Evolutionary conservation across 306 rosid species (phyloP).

Genomic region (Vigna radiata): DNA sequence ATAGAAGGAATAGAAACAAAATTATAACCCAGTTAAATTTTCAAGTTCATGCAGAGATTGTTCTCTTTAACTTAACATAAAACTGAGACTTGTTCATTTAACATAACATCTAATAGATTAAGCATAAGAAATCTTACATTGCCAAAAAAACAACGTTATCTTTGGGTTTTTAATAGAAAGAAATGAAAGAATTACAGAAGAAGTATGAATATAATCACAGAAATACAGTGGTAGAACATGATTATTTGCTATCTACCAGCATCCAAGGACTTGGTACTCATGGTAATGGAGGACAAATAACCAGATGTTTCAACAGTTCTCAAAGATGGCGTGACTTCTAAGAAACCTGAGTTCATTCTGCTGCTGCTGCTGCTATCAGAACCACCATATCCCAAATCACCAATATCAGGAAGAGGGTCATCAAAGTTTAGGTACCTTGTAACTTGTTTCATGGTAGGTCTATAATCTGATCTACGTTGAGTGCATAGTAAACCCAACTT

Average conservation of each 20-base stretch:
- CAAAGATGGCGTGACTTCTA: constrained; percentile 28
- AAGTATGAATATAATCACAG: neutral
- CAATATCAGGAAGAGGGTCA: constrained; percentile 55
- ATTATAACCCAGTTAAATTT: neutral
- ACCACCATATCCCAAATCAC: constrained; percentile 43
- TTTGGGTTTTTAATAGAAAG: neutral
- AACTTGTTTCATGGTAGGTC: constrained; percentile 73
- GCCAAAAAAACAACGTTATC: neutral
- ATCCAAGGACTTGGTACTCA: constrained; percentile 48
- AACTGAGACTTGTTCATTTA: neutral
- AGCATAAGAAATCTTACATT: neutral
- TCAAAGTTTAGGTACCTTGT: constrained; percentile 57
- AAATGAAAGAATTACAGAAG: constrained; percentile 12
- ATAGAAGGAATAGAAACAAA: no score
- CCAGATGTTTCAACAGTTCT: constrained; percentile 2
- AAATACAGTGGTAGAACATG: neutral
- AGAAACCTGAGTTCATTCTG: constrained; percentile 39
- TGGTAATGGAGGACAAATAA: constrained; percentile 42
- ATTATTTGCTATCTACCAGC: constrained; percentile 53
- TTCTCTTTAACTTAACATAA: neutral
- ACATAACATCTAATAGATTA: neutral
- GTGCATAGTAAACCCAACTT: constrained; percentile 67
- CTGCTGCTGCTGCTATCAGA: constrained; percentile 41
- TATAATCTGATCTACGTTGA: constrained; percentile 52
- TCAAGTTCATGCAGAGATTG: neutral